phyloP scores from a whole-genome alignment of 176 grass and related monocot species.

The Carex parvula region DNA sequence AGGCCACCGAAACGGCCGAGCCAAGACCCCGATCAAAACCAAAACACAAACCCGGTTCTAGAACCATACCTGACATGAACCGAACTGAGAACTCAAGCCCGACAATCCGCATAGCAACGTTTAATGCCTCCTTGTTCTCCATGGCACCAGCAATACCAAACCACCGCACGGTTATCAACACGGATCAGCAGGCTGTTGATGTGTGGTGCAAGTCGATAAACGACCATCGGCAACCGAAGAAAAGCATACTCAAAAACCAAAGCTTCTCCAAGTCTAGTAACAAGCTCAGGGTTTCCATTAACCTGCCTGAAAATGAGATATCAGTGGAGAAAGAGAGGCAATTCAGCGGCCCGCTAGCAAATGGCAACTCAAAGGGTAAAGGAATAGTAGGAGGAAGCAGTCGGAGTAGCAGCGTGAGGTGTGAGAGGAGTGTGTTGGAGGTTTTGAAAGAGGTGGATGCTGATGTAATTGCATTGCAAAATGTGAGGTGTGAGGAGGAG shows the following conservation, averaged over 20 bases:
- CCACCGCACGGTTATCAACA: neutral
- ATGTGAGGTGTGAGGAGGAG: conserved; percentile 86
- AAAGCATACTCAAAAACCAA: conserved; percentile 85
- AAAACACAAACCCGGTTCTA: conserved; percentile 2
- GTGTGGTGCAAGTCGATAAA: conserved; percentile 6
- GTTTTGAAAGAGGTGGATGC: conserved; percentile 79
- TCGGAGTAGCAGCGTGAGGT: neutral
- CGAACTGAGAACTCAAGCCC: conserved; percentile 9
- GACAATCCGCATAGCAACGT: conserved; percentile 74
- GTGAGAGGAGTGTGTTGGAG: conserved; percentile 62
- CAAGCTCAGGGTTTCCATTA: conserved; percentile 87
- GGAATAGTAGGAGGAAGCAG: neutral
- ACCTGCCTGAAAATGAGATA: conserved; percentile 96
- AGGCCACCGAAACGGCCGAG: neutral
- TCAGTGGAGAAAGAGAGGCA: conserved; percentile 54
- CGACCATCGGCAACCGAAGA: conserved; percentile 39
- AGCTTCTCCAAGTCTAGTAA: conserved; percentile 43
- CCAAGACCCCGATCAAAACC: neutral
- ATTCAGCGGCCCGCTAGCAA: neutral
- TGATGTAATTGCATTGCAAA: conserved; percentile 85
- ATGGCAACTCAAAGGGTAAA: conserved; percentile 26
- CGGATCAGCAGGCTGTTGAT: neutral
- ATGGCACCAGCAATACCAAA: conserved; percentile 53
- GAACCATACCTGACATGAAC: neutral
- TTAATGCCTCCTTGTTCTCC: conserved; percentile 97